Evolutionary conservation across 2,329 filamentous ascomycete genomes (phyloP).

Genomic region (Drechmeria coniospora): DNA sequence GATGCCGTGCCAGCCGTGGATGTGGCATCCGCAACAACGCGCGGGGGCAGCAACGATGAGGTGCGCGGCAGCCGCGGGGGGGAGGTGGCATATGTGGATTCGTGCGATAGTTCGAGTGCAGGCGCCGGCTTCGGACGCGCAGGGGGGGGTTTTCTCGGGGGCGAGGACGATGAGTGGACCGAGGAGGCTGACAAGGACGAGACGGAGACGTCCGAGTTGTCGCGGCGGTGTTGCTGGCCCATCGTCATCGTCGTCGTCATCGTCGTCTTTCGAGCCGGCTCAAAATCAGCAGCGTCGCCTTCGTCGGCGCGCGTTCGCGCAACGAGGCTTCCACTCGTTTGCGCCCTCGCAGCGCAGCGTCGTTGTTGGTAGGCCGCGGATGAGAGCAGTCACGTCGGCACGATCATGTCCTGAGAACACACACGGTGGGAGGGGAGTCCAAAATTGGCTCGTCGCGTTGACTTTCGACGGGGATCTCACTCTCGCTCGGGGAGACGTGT

Average conservation of each 20-base stretch:
- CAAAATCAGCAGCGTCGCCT: too few relatives aligned
- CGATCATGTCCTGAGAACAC: too few relatives aligned
- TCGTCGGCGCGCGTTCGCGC: too few relatives aligned
- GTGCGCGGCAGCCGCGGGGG: constrained; percentile 22
- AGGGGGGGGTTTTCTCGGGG: constrained; percentile 1
- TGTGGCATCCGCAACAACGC: constrained; percentile 5
- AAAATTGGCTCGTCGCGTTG: too few relatives aligned
- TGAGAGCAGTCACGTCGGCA: too few relatives aligned
- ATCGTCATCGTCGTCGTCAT: background rate
- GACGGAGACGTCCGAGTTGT: constrained; percentile 2
- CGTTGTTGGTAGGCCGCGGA: too few relatives aligned
- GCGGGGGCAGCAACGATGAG: constrained; percentile 27
- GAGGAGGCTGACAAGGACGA: constrained; percentile 2
- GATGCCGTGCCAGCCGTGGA: constrained; percentile 2
- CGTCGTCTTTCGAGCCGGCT: background rate
- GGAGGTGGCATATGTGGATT: constrained; percentile 12
- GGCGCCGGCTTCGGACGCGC: constrained; percentile 5
- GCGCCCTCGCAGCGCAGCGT: too few relatives aligned
- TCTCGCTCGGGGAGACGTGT: too few relatives aligned
- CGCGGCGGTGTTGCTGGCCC: constrained; percentile 3
- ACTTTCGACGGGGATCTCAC: too few relatives aligned
- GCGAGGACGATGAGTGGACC: constrained; percentile 1
- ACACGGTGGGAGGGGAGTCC: too few relatives aligned
- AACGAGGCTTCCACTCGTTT: too few relatives aligned
- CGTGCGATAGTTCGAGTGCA: constrained; percentile 9